Evolutionary conservation across 371 early-diverging fungal species (phyloP).

Genomic region (Haplosporangium sp.): DNA sequence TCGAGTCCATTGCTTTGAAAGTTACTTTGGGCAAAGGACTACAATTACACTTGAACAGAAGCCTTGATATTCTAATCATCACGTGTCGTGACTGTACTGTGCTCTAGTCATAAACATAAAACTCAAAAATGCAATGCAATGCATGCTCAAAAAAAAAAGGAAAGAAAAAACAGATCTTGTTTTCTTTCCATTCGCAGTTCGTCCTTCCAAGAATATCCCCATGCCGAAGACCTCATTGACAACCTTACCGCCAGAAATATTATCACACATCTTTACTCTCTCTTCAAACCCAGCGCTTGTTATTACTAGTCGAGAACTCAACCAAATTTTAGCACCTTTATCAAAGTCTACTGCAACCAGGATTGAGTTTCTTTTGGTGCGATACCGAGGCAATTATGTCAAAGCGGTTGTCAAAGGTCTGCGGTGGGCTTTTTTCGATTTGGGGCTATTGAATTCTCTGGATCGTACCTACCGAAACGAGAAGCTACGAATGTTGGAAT

Average conservation of each 20-base stretch:
- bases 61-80: background rate
- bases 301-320: constrained; percentile 26
- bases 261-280: constrained; percentile 31
- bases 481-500: background rate
- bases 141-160: background rate
- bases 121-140: background rate
- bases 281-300: constrained; percentile 48
- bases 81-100: background rate
- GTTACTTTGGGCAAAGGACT: background rate
- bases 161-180: background rate
- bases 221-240: constrained; percentile 5
- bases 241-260: constrained; percentile 35
- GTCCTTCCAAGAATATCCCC: constrained; percentile 2
- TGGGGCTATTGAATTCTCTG: constrained; percentile 25
- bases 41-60: background rate
- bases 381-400: constrained; percentile 47
- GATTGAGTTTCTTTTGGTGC: constrained; percentile 30
- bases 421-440: constrained; percentile 51
- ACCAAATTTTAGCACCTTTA: constrained; percentile 27
- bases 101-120: background rate
- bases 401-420: constrained; percentile 50
- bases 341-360: constrained; percentile 33
- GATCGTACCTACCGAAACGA: constrained; percentile 32
- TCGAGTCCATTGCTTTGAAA: constrained; percentile 20
- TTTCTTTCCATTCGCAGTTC: background rate